Conservation (phyloP, 495 filamentous ascomycete genomes). For the Elaphomyces granulatus region DNA sequence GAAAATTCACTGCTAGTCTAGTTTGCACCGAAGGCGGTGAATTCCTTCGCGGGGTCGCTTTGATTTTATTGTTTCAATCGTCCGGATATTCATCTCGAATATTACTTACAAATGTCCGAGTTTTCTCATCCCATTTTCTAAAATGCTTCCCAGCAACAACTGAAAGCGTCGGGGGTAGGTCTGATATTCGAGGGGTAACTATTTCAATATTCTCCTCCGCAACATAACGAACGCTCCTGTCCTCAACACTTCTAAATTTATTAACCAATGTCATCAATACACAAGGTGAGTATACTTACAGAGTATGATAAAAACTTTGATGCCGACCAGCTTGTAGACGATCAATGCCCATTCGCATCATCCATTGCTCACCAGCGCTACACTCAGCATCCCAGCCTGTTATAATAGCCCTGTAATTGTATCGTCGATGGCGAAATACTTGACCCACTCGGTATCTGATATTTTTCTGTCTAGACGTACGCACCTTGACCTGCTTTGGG, state of each 20-base stretch:
- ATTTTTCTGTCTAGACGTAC: conserved; percentile 21
- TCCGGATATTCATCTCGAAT: conserved; percentile 75
- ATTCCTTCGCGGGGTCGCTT: too few species aligned
- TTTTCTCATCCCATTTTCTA: conserved; percentile 64
- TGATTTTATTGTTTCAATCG: too few species aligned
- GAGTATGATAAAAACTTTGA: conserved; percentile 70
- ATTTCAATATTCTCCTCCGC: conserved; percentile 77
- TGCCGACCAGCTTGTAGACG: conserved; percentile 43
- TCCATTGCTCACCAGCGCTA: conserved; percentile 37
- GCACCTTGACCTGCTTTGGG: conserved; percentile 37
- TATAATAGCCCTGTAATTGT: conserved; percentile 66
- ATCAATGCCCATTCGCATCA: conserved; percentile 50
- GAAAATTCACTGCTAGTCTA: background rate
- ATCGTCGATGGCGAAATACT: conserved; percentile 69
- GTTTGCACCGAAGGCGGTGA: background rate
- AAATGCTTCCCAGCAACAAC: conserved; percentile 73
- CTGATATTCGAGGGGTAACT: conserved; percentile 32
- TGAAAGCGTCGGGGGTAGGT: conserved; percentile 40
- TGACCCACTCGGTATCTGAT: conserved; percentile 69
- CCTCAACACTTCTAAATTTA: conserved; percentile 42
- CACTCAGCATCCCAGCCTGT: conserved; percentile 69
- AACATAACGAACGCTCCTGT: conserved; percentile 59
- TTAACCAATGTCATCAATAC: conserved; percentile 2
- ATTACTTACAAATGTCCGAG: conserved; percentile 68
- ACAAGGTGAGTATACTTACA: conserved; percentile 42